Conservation (phyloP, 83 land plant species). For the Larix sibirica region DNA sequence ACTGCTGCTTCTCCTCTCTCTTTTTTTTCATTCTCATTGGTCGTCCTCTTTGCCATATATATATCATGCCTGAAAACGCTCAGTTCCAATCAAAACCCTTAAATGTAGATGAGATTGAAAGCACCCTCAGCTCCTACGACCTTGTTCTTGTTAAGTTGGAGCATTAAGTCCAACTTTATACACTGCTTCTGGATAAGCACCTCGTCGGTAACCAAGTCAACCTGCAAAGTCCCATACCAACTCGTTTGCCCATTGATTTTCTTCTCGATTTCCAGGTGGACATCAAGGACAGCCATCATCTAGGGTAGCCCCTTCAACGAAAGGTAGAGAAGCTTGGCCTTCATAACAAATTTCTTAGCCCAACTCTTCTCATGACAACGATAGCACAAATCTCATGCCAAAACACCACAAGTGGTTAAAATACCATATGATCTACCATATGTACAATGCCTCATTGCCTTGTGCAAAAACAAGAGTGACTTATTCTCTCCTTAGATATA, state of each 20-base stretch:
- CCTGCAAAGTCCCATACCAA: constrained; percentile 61
- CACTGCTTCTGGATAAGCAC: constrained; percentile 67
- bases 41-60: no score
- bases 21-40: no score
- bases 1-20: no score
- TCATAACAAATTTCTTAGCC: constrained; percentile 56
- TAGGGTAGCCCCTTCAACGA: constrained; percentile 61
- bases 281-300: constrained; percentile 62
- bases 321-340: constrained; percentile 52
- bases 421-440: no score
- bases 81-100: no score
- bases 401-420: no score
- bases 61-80: no score
- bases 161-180: constrained; percentile 58
- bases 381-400: no score
- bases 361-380: constrained; percentile 1
- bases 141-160: constrained; percentile 76
- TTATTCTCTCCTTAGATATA: no score
- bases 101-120: constrained; percentile 36
- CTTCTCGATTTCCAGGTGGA: constrained; percentile 44
- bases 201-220: constrained; percentile 51
- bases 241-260: constrained; percentile 52
- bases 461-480: no score
- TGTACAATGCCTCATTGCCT: no score
- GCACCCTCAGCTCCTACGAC: constrained; percentile 71